Evolutionary conservation across 768 basidiomycete genomes (phyloP).

Genomic region (Coprinopsis cinerea): DNA sequence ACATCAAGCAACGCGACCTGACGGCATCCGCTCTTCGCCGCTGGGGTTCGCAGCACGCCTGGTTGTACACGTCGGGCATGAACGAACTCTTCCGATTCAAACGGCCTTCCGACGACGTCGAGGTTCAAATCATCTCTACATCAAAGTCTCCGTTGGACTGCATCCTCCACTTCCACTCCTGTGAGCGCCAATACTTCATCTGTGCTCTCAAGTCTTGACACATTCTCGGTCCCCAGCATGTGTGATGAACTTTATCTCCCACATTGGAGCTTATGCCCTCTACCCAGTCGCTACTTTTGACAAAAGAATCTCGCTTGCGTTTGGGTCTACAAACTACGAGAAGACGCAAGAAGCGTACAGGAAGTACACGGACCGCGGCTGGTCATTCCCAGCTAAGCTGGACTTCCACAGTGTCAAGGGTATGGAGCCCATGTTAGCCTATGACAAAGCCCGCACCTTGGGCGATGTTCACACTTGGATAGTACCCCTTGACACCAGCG

Average conservation of each 20-base stretch:
- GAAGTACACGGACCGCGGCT: constrained; percentile 5
- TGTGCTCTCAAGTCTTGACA: neutral
- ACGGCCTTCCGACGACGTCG: neutral
- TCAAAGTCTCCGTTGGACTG: neutral
- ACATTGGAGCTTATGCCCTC: neutral
- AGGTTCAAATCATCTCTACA: constrained; percentile 1
- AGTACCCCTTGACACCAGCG: neutral
- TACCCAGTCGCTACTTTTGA: constrained; percentile 5
- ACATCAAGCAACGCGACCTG: neutral
- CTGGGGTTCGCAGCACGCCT: neutral
- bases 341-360: neutral
- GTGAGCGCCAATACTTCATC: neutral
- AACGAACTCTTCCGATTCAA: constrained; percentile 1
- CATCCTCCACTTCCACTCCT: constrained; percentile 6
- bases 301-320: neutral
- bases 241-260: constrained; percentile 7
- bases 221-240: neutral
- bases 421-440: neutral
- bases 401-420: neutral
- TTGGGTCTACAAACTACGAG: neutral
- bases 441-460: neutral
- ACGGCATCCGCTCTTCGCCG: neutral
- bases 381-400: neutral
- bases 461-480: constrained; percentile 4
- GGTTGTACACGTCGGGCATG: constrained; percentile 1